phyloP scores from a whole-genome alignment of 306 rosid genomes.

The Purshia tridentata region DNA sequence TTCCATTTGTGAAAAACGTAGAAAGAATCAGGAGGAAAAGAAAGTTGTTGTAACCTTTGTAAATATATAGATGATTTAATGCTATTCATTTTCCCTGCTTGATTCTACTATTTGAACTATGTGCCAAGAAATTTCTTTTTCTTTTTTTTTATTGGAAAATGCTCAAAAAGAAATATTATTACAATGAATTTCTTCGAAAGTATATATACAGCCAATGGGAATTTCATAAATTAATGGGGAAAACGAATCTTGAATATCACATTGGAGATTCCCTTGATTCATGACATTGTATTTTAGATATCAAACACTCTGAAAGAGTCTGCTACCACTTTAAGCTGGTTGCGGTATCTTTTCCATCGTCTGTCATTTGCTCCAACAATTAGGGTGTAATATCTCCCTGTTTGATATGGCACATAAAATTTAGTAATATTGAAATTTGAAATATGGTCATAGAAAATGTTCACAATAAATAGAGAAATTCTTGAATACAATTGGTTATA shows the following conservation, averaged over 20 bases:
- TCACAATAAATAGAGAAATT: too few species aligned
- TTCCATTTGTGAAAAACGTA: slow-evolving; percentile 51
- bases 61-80: slow-evolving; percentile 64
- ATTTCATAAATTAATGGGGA: not conserved
- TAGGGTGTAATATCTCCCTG: slow-evolving; percentile 85
- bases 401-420: not conserved
- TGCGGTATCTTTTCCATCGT: slow-evolving; percentile 78
- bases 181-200: not conserved
- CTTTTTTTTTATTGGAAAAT: not conserved
- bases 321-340: slow-evolving; percentile 84
- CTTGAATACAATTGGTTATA: too few species aligned
- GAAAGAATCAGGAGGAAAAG: slow-evolving; percentile 34
- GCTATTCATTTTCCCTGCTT: slow-evolving; percentile 53
- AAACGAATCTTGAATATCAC: not conserved
- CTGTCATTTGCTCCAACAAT: slow-evolving; percentile 85
- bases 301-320: slow-evolving; percentile 85
- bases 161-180: not conserved
- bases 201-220: not conserved
- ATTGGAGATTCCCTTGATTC: not conserved
- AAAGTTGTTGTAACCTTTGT: slow-evolving; percentile 64
- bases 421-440: not conserved
- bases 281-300: slow-evolving; percentile 39
- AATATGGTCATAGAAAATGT: too few species aligned
- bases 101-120: slow-evolving; percentile 6
- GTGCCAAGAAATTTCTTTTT: not conserved